Conservation (phyloP, 169 alveolate species). For the Plasmodium vivax region DNA sequence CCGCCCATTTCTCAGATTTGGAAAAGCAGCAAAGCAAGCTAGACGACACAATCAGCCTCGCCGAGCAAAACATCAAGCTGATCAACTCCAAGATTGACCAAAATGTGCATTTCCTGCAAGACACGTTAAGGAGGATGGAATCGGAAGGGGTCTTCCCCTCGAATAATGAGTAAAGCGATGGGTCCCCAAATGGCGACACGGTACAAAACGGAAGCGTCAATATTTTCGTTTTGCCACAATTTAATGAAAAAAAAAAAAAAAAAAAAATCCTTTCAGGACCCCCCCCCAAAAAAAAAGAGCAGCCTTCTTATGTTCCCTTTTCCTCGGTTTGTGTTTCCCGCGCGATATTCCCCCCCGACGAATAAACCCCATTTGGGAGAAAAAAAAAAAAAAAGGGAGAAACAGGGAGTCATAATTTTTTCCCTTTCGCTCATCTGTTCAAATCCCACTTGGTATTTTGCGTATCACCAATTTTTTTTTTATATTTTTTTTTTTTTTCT, state of each 20-base stretch:
- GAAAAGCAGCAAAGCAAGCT: constrained; percentile 63
- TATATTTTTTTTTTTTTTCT: neutral
- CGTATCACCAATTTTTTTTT: neutral
- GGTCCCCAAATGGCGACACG: neutral
- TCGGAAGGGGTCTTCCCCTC: neutral
- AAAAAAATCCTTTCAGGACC: neutral
- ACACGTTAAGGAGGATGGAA: constrained; percentile 41
- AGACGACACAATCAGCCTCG: constrained; percentile 27
- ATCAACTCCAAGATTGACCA: constrained; percentile 39
- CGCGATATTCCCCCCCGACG: neutral
- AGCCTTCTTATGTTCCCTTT: neutral
- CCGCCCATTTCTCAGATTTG: constrained; percentile 17
- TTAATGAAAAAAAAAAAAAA: neutral
- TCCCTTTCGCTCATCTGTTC: neutral
- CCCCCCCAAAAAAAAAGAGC: neutral
- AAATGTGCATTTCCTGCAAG: constrained; percentile 46
- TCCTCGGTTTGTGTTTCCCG: neutral
- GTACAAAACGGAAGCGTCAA: neutral
- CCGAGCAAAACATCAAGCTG: constrained; percentile 34
- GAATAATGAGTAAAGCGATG: neutral
- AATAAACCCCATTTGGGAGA: neutral
- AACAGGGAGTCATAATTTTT: neutral
- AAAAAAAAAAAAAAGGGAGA: neutral
- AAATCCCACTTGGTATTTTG: neutral
- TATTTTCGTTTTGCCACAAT: neutral